These are phyloP conservation scores for Oryza coarctata DNA, from an alignment of 176 grass and related monocot species.

Conservation along the genomic window DNA sequence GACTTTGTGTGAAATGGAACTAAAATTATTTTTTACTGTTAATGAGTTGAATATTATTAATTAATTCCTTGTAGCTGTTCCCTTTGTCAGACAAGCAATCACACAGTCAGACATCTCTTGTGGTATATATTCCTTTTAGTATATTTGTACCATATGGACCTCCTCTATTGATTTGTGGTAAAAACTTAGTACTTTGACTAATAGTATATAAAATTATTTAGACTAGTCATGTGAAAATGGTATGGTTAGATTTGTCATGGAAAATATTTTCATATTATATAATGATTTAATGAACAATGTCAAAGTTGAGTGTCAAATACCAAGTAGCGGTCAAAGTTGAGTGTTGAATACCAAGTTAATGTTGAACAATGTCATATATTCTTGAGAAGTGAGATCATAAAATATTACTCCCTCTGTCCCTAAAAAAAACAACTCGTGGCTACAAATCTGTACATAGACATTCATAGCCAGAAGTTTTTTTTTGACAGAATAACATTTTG, in stretches of 20 bases:
- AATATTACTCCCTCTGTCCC: neutral
- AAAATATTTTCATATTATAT: neutral
- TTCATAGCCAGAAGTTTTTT: too few species aligned
- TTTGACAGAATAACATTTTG: neutral
- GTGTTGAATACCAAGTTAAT: neutral
- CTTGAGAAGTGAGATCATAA: neutral
- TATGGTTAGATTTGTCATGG: neutral
- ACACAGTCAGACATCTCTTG: neutral
- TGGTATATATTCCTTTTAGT: neutral
- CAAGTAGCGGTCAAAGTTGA: neutral
- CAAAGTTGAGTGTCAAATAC: too few species aligned
- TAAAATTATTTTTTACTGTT: neutral
- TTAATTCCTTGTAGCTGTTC: neutral
- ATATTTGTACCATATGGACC: neutral
- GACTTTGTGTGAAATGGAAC: conserved; percentile 5
- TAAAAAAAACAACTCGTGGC: too few species aligned
- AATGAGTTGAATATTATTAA: neutral
- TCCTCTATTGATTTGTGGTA: neutral
- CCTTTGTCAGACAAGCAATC: neutral
- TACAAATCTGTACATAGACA: too few species aligned
- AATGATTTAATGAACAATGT: neutral
- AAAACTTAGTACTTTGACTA: neutral
- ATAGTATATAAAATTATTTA: neutral
- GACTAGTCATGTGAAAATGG: neutral
- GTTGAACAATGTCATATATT: neutral